Evolutionary conservation across 306 rosid genomes (phyloP).

Genomic region (Dalbergia cultrata): DNA sequence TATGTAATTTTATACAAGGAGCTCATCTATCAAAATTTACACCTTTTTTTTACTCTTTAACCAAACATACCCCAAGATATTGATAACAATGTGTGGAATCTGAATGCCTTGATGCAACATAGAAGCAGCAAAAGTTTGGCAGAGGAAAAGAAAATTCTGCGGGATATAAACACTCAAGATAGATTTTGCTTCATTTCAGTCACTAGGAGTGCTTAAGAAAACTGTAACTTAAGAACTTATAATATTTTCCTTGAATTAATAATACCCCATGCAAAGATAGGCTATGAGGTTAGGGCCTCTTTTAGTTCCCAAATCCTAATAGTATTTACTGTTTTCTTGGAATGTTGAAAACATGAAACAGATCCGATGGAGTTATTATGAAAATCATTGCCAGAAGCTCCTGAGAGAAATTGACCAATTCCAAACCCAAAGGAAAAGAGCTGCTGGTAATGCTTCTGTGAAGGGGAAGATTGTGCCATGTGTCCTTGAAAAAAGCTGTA

Average conservation of each 20-base stretch:
- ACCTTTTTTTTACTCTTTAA: no score
- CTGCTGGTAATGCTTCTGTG: slow-evolving; percentile 1
- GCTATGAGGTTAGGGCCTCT: no score
- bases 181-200: slow-evolving; percentile 17
- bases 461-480: slow-evolving; percentile 17
- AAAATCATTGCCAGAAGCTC: slow-evolving; percentile 38
- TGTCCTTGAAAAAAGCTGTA: slow-evolving; percentile 18
- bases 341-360: slow-evolving; percentile 40
- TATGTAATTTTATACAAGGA: no score
- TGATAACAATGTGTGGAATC: not conserved
- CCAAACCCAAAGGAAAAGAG: slow-evolving; percentile 35
- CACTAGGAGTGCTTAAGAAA: slow-evolving; percentile 14
- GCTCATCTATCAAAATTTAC: no score
- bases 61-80: not conserved
- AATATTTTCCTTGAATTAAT: not conserved
- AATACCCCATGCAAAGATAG: not conserved
- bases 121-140: slow-evolving; percentile 31
- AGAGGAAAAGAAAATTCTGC: slow-evolving; percentile 30
- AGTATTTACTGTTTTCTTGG: not conserved
- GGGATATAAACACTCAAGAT: slow-evolving; percentile 3
- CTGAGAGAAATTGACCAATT: slow-evolving; percentile 35
- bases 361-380: slow-evolving; percentile 19
- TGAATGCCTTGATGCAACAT: slow-evolving; percentile 42
- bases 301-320: no score
- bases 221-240: slow-evolving; percentile 30